A percentile compares a stretch with the other conserved stretches of the same genome.
phyloP scores from a whole-genome alignment of 495 filamentous ascomycete genomes.

The Rusavskia elegans region DNA sequence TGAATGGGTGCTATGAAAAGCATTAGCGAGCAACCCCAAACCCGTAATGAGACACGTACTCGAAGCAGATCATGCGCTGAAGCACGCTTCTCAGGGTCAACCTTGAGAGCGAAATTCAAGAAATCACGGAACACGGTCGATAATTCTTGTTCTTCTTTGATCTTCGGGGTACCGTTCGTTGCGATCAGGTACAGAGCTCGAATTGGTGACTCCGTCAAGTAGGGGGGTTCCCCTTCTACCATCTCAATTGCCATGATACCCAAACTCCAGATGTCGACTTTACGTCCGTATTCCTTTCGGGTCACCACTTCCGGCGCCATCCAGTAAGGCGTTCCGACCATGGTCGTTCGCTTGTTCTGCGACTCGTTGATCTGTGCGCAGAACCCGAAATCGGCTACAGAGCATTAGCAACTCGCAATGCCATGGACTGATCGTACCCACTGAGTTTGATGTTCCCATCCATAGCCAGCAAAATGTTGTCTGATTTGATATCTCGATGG shows the following conservation, averaged over 20 bases:
- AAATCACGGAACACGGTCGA: slow-evolving; percentile 77
- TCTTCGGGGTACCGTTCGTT: slow-evolving; percentile 85
- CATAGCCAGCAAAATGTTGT: slow-evolving; percentile 88
- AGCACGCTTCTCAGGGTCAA: slow-evolving; percentile 90
- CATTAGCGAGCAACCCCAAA: slow-evolving; percentile 15
- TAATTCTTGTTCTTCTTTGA: slow-evolving; percentile 82
- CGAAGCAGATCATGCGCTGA: slow-evolving; percentile 84
- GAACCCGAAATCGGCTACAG: slow-evolving; percentile 88
- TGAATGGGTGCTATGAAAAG: slow-evolving; percentile 67
- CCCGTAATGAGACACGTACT: slow-evolving; percentile 35
- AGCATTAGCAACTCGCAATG: slow-evolving; percentile 19
- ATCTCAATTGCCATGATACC: slow-evolving; percentile 99
- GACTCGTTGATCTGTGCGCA: slow-evolving; percentile 97
- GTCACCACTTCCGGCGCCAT: slow-evolving; percentile 99
- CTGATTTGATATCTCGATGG: slow-evolving; percentile 96
- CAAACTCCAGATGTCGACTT: slow-evolving; percentile 96
- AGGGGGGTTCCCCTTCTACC: slow-evolving; percentile 97
- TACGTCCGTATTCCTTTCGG: slow-evolving; percentile 91
- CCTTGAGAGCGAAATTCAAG: slow-evolving; percentile 76
- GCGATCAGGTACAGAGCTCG: slow-evolving; percentile 91
- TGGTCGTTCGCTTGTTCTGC: slow-evolving; percentile 93
- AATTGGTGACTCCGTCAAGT: slow-evolving; percentile 87
- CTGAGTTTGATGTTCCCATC: slow-evolving; percentile 97
- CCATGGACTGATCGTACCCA: slow-evolving; percentile 30
- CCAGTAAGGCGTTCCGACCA: slow-evolving; percentile 99